Evolutionary conservation across 495 filamentous ascomycete species (phyloP).

Genomic region (Cercophora scortea): DNA sequence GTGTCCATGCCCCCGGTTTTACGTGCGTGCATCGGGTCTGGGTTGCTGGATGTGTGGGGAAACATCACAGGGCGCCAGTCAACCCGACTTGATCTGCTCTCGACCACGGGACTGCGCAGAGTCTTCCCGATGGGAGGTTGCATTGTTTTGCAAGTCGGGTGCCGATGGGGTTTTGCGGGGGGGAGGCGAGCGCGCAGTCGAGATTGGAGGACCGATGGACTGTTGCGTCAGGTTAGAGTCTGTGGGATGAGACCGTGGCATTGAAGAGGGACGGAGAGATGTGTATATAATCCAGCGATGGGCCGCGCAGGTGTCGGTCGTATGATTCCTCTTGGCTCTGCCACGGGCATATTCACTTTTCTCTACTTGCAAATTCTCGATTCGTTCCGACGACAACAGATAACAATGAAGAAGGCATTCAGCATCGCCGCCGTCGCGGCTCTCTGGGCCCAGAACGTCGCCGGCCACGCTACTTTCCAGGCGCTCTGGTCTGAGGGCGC

Average conservation of each 20-base stretch:
- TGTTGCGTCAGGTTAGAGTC: too few relatives aligned
- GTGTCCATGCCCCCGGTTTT: neutral
- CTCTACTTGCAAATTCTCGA: neutral
- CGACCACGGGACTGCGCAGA: neutral
- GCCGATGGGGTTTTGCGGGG: too few relatives aligned
- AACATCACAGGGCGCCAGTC: too few relatives aligned
- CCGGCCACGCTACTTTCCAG: conserved; percentile 45
- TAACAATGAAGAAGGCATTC: conserved; percentile 24
- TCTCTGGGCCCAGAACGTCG: conserved; percentile 25
- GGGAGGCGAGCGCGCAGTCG: too few relatives aligned
- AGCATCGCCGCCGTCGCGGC: conserved; percentile 19
- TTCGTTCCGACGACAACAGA: neutral
- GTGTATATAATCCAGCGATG: neutral
- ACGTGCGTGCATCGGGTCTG: neutral
- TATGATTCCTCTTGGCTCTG: neutral
- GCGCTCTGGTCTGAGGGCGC: conserved; percentile 42
- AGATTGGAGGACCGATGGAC: too few relatives aligned
- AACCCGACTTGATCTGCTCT: too few relatives aligned
- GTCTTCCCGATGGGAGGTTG: neutral
- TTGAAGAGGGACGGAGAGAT: neutral
- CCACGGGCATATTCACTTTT: neutral
- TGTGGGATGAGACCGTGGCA: neutral
- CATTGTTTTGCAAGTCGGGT: too few relatives aligned
- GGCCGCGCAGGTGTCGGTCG: neutral
- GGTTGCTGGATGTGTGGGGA: neutral